A percentile compares a stretch with the other conserved stretches of the same genome.
Evolutionary conservation across 1,284 basidiomycete genomes (phyloP).

Genomic region (Fistulinella cinereoalba): DNA sequence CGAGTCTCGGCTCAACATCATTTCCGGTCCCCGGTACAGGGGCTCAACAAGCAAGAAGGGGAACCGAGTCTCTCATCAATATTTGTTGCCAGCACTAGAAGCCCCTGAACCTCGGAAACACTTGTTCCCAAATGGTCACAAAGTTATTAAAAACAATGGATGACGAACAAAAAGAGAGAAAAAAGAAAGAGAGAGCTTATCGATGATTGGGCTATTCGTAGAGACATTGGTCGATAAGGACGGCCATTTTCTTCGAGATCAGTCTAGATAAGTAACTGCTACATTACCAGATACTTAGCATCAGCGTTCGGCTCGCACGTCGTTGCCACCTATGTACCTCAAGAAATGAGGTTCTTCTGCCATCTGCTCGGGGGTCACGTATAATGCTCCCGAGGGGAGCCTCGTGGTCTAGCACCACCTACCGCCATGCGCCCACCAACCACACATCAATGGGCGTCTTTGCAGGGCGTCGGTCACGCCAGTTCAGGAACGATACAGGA

Average conservation of each 20-base stretch:
- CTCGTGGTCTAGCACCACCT: constrained; percentile 14
- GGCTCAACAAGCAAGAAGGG: background rate
- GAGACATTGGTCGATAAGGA: background rate
- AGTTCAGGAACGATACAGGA: background rate
- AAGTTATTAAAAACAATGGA: too few relatives aligned
- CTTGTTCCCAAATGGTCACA: background rate
- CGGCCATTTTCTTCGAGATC: constrained; percentile 22
- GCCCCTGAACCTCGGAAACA: background rate
- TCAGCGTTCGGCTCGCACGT: constrained; percentile 16
- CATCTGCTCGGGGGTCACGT: background rate
- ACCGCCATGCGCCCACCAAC: background rate
- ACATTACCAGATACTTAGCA: constrained; percentile 5
- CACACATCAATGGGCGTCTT: background rate
- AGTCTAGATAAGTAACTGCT: too few relatives aligned
- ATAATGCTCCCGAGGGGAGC: constrained; percentile 10
- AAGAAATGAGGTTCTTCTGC: constrained; percentile 12
- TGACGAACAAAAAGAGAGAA: background rate
- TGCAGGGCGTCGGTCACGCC: too few relatives aligned
- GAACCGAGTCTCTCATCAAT: background rate
- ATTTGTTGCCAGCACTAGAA: background rate
- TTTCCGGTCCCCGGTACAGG: constrained; percentile 4
- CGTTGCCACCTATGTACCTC: background rate
- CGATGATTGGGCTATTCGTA: constrained; percentile 7
- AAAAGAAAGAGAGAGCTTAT: constrained; percentile 11
- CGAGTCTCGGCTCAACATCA: background rate